Evolutionary conservation across 2,329 filamentous ascomycete species (phyloP).

Genomic region (Sclerotinia trifoliorum): DNA sequence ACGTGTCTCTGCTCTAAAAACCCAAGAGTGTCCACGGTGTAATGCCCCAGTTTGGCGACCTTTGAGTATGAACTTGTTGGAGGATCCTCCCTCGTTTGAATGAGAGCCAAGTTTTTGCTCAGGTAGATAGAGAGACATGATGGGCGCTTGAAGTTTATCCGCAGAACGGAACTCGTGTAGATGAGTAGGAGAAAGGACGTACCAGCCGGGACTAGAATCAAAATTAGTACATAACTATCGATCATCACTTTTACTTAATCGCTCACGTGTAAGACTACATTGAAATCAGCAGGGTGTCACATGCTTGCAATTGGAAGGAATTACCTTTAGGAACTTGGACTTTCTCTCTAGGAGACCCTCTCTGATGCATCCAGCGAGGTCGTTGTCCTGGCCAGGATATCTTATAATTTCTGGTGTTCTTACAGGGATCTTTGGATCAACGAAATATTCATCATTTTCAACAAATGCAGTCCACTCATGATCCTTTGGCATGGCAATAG

Average conservation of each 20-base stretch:
- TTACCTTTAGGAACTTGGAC: conserved; percentile 77
- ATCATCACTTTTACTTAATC: neutral
- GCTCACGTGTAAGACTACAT: conserved; percentile 41
- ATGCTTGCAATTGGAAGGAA: neutral
- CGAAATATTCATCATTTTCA: conserved; percentile 76
- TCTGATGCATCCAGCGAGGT: conserved; percentile 75
- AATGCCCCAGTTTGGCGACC: conserved; percentile 89
- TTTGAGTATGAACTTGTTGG: conserved; percentile 97
- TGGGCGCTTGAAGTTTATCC: conserved; percentile 83
- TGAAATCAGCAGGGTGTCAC: conserved; percentile 11
- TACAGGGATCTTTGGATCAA: conserved; percentile 78
- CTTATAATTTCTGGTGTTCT: conserved; percentile 78
- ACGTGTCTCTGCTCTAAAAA: conserved; percentile 69
- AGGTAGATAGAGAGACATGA: conserved; percentile 94
- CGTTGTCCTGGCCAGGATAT: conserved; percentile 87
- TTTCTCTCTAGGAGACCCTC: conserved; percentile 93
- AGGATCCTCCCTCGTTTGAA: conserved; percentile 76
- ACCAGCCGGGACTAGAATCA: conserved; percentile 49
- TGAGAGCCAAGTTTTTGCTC: conserved; percentile 96
- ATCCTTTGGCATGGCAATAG: conserved; percentile 91
- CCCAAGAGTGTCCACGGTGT: conserved; percentile 78
- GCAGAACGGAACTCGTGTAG: conserved; percentile 99
- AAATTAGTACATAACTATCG: conserved; percentile 6
- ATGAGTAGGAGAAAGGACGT: conserved; percentile 93
- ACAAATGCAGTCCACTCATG: conserved; percentile 84